These are phyloP conservation scores for Rhizopogon sp. DNA, from an alignment of 768 basidiomycete genomes.

Conservation along the genomic window DNA sequence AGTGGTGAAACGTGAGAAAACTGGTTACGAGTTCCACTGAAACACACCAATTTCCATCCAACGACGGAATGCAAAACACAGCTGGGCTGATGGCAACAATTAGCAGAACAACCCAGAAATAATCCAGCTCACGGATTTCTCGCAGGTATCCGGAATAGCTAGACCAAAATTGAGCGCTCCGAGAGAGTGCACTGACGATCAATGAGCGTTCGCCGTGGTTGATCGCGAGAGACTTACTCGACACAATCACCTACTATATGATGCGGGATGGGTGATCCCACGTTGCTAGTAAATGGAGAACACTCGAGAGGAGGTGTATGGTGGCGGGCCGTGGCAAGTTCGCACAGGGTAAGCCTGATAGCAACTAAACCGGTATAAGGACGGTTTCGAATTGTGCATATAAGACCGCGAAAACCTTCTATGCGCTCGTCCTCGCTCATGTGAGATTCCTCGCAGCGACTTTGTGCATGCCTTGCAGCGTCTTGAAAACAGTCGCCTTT, in stretches of 20 bases:
- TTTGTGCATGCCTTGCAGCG: slow-evolving; percentile 42
- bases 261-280: slow-evolving; percentile 1
- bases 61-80: slow-evolving; percentile 68
- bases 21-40: not conserved
- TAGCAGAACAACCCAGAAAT: slow-evolving; percentile 8
- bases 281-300: slow-evolving; percentile 11
- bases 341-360: slow-evolving; percentile 75
- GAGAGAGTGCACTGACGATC: slow-evolving; percentile 54
- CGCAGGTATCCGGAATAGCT: slow-evolving; percentile 82
- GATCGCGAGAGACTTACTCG: slow-evolving; percentile 31
- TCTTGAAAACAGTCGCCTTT: slow-evolving; percentile 62
- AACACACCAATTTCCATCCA: slow-evolving; percentile 69
- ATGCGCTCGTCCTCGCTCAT: slow-evolving; percentile 58
- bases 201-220: slow-evolving; percentile 1
- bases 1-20: slow-evolving; percentile 5
- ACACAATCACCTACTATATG: slow-evolving; percentile 44
- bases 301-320: slow-evolving; percentile 69
- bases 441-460: slow-evolving; percentile 51
- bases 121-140: slow-evolving; percentile 55
- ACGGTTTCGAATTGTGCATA: not conserved
- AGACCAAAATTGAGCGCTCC: slow-evolving; percentile 82
- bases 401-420: slow-evolving; percentile 36
- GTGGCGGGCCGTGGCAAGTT: slow-evolving; percentile 69
- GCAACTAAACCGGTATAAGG: slow-evolving; percentile 43
- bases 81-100: slow-evolving; percentile 49